phyloP scores from a whole-genome alignment of 1,284 basidiomycete species.

The Cystodermella granulosa region DNA sequence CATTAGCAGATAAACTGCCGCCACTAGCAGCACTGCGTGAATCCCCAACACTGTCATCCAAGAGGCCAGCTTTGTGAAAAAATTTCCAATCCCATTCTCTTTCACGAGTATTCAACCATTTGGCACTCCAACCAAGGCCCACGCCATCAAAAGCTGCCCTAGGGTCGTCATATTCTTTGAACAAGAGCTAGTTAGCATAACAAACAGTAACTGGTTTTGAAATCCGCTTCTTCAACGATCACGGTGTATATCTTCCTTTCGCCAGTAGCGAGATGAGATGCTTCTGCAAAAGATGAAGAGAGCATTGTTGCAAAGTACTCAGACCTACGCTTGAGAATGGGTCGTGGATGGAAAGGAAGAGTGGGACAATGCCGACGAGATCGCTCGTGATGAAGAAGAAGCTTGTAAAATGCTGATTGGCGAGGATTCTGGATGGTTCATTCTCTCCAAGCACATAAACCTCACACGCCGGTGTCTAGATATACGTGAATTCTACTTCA shows the following conservation, averaged over 20 bases:
- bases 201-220: constrained; percentile 79
- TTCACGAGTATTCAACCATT: constrained; percentile 49
- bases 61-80: constrained; percentile 43
- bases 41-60: constrained; percentile 43
- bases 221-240: constrained; percentile 77
- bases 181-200: constrained; percentile 71
- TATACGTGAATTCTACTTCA: not conserved
- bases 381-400: constrained; percentile 21
- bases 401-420: no score
- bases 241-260: constrained; percentile 62
- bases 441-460: constrained; percentile 68
- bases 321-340: constrained; percentile 62
- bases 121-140: constrained; percentile 59
- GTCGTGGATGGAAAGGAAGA: constrained; percentile 44
- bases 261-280: constrained; percentile 36
- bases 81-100: constrained; percentile 70
- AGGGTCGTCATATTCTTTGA: constrained; percentile 62
- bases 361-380: constrained; percentile 32
- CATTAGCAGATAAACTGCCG: constrained; percentile 40
- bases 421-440: no score
- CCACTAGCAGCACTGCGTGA: constrained; percentile 49
- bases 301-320: constrained; percentile 82
- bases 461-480: constrained; percentile 48
- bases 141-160: constrained; percentile 58
- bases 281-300: constrained; percentile 66